Evolutionary conservation across 23 red algal species (phyloP).

Genomic region (Gracilaria domingensis): DNA sequence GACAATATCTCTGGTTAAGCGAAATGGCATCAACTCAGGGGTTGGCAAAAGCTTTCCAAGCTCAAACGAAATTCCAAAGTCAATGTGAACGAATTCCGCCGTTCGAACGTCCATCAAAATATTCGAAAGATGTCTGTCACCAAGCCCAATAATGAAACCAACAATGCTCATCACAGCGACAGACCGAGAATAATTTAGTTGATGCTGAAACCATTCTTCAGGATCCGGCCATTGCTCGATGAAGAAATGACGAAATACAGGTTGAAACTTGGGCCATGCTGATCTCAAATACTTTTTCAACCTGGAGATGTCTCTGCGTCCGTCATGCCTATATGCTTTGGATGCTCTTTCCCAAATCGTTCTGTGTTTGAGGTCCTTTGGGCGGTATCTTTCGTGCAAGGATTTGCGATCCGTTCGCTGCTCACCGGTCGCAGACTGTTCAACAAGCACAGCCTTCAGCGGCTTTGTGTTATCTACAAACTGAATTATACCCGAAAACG

Average conservation of each 20-base stretch:
- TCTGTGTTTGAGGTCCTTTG: slow-evolving; percentile 53
- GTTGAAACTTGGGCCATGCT: slow-evolving; percentile 68
- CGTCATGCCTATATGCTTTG: background rate
- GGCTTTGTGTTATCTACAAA: slow-evolving; percentile 67
- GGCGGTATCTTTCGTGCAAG: slow-evolving; percentile 63
- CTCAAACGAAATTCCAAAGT: slow-evolving; percentile 96
- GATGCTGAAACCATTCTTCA: slow-evolving; percentile 83
- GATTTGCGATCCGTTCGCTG: slow-evolving; percentile 13
- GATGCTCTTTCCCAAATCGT: slow-evolving; percentile 20
- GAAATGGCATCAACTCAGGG: slow-evolving; percentile 95
- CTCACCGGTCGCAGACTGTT: background rate
- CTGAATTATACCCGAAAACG: slow-evolving; percentile 87
- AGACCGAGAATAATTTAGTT: slow-evolving; percentile 90
- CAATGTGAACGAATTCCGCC: slow-evolving; percentile 95
- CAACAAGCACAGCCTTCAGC: slow-evolving; percentile 60
- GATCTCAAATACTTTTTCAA: slow-evolving; percentile 30
- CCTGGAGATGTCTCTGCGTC: background rate
- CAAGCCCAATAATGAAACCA: slow-evolving; percentile 94
- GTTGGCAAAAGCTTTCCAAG: slow-evolving; percentile 83
- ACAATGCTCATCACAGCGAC: slow-evolving; percentile 94
- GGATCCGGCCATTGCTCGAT: slow-evolving; percentile 75
- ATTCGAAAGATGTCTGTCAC: slow-evolving; percentile 95
- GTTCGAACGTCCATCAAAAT: slow-evolving; percentile 88
- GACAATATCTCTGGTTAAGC: slow-evolving; percentile 93
- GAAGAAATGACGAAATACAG: slow-evolving; percentile 84